Base-by-base conservation (phyloP, 805 yeast genomes). In the Cyberlindnera saturnus region DNA sequence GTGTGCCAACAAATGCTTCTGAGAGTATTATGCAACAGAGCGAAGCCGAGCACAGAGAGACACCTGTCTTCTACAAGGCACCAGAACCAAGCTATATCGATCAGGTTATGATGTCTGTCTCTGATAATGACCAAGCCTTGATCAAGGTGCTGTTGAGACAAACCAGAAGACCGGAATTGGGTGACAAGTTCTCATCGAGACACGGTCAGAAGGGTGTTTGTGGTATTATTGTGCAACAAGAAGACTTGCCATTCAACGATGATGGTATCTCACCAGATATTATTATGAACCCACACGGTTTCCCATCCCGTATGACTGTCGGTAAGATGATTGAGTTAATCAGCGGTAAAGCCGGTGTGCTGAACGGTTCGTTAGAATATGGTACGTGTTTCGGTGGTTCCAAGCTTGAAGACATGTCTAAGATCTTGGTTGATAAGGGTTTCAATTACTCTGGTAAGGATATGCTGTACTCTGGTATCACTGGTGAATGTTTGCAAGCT, bases 191-290 rank as follows among this genome's bases (percentile, higher is more conserved):
- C 60, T 89, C 97, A 2, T 88, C 96, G 1, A 80, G 99, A 66
- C 98, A 91, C 68, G 99, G 99, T 33, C 99, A 91, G 64, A 91
- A 91, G 72, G 99, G 99, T 79, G 98, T 93, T 28, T 91, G 98
- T 71, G 98, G 99, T 67, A 88, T 93, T 53, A 93, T 91, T 63
- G 97, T 91, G 5, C 89, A 88, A 54, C 98, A 91, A 62, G 98
- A 91, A 55, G 99, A 91, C 59, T 74, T 91, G 74, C 99, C 99
- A 13, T 91, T 91, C 66, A 87, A 82, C 60, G 98, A 93, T 55
- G 77, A 81, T 45, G 99, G 99, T 61, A 77, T 93, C 20, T 72
- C 79, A 3, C 99, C 99, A 0, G 99, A 91, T 68, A 90, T 91
- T 51, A 91, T 91, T 59, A 91, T 91, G 97, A 91, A 91, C 61